Evolutionary conservation across 306 rosid species (phyloP), one percentile per base, ranked within the genome.

Genomic region (Prunus campanulata): DNA sequence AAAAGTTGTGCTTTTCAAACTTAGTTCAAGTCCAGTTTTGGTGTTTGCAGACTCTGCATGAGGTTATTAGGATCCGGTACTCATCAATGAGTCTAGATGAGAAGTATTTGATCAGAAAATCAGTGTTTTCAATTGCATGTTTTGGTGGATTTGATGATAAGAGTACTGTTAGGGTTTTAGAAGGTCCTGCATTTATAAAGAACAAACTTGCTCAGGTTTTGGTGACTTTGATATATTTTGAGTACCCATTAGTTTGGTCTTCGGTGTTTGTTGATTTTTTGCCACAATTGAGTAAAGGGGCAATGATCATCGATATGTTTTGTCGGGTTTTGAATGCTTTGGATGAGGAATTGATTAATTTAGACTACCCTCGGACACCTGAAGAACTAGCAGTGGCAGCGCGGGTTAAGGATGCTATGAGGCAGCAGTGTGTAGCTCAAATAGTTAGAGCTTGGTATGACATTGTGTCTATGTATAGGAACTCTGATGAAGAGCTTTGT

Each of bases 41-140:
- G 99, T 88, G 92, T 77, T 83, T 95, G 39, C 97, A 95, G 86
- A 86, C 99, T 2, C 87, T 95, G 8, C 96, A 90, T 1, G 99
- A 92, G 57, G 86, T 85, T 52, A 87, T 95, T 72, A 88, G 84
- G 72, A 77, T 80, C 22, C 84, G 97, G n/a, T 92, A 95, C 84
- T 82, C 90, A 14, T 81, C 90, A 77, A 84, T 88, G 85, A 77
- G 89, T 70, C 85, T 64, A 4, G 92, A 93, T 1, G 97, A 92
- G 88, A 92, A 80, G 89, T 86, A 84, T 75, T 69, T 89, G 85
- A 91, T 95, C 76, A 80, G 93, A 32, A 85, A 84, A 54, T 88
- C 97, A 8, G 89, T 92, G 75, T 90, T 95, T 86, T 88, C 97
- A 7, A 77, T 92, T 5, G 96, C 83, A 47, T 95, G 97, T 80